These are phyloP conservation scores for Arthrinium phaeospermum DNA, from an alignment of 2,329 filamentous ascomycete species.

Conservation along the genomic window DNA sequence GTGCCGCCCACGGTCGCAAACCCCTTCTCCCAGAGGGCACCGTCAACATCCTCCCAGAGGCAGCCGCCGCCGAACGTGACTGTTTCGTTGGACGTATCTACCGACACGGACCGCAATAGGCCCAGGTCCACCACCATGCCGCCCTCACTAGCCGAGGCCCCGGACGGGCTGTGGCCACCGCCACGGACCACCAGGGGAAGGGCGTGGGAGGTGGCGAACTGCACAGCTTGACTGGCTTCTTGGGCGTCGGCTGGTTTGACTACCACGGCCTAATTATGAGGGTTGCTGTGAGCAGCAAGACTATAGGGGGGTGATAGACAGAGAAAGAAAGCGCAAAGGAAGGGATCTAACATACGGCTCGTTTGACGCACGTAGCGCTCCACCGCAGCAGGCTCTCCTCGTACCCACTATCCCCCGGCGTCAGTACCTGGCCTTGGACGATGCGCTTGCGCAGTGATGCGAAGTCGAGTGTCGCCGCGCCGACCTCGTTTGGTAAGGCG, in stretches of 20 bases:
- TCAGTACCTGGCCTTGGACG: constrained; percentile 37
- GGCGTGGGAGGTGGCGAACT: constrained; percentile 48
- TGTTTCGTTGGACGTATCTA: constrained; percentile 50
- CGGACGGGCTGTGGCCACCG: constrained; percentile 62
- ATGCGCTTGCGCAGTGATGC: constrained; percentile 19
- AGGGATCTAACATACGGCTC: constrained; percentile 31
- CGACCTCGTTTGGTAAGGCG: background rate
- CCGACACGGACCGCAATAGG: constrained; percentile 53
- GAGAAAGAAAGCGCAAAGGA: background rate
- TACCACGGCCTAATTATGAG: constrained; percentile 49
- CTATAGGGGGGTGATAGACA: background rate
- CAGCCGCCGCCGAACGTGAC: constrained; percentile 58
- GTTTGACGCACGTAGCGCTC: constrained; percentile 45
- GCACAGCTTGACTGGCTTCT: constrained; percentile 43
- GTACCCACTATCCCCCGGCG: constrained; percentile 42
- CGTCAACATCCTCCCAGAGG: constrained; percentile 60
- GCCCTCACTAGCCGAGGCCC: constrained; percentile 53
- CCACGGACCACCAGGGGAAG: constrained; percentile 60
- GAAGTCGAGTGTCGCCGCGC: background rate
- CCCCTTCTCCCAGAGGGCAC: constrained; percentile 52
- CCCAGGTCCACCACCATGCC: constrained; percentile 63
- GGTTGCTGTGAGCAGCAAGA: background rate
- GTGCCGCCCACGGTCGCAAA: constrained; percentile 67
- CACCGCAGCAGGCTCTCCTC: constrained; percentile 43
- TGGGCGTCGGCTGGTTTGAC: constrained; percentile 47